Evolutionary conservation across 2,329 filamentous ascomycete species (phyloP).

Genomic region (Colletotrichum sp.): DNA sequence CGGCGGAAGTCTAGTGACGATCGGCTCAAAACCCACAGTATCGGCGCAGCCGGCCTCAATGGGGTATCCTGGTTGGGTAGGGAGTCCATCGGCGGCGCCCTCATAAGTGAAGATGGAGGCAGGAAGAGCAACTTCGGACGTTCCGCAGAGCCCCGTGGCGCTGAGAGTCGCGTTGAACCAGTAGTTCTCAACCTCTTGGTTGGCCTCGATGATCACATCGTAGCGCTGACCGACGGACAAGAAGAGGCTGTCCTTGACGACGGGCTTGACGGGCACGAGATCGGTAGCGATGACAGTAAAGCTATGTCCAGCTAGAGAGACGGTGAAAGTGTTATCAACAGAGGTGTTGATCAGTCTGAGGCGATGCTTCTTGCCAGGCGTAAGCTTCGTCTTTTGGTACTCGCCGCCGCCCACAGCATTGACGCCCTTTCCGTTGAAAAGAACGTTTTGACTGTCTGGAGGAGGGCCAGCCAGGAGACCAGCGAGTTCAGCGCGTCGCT

Average conservation of each 20-base stretch:
- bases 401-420: conserved; percentile 32
- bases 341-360: conserved; percentile 57
- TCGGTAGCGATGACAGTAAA: conserved; percentile 60
- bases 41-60: conserved; percentile 24
- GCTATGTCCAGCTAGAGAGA: conserved; percentile 57
- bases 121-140: conserved; percentile 31
- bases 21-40: conserved; percentile 22
- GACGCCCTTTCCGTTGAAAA: conserved; percentile 48
- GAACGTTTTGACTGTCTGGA: conserved; percentile 39
- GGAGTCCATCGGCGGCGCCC: conserved; percentile 33
- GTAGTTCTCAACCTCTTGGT: conserved; percentile 38
- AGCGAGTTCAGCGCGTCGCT: conserved; percentile 16
- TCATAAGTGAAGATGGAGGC: conserved; percentile 43
- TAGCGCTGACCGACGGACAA: conserved; percentile 53
- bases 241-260: conserved; percentile 50
- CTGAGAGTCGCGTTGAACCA: conserved; percentile 45
- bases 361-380: conserved; percentile 51
- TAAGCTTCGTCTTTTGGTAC: conserved; percentile 36
- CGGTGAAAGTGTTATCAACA: conserved; percentile 52
- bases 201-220: conserved; percentile 45
- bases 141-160: conserved; percentile 31
- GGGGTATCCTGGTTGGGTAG: conserved; percentile 30
- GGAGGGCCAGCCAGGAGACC: conserved; percentile 20
- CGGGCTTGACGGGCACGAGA: conserved; percentile 57
- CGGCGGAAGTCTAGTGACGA: conserved; percentile 29